phyloP scores from a whole-genome alignment of 2,329 filamentous ascomycete species.

The Tolypocladium ophioglossoides region DNA sequence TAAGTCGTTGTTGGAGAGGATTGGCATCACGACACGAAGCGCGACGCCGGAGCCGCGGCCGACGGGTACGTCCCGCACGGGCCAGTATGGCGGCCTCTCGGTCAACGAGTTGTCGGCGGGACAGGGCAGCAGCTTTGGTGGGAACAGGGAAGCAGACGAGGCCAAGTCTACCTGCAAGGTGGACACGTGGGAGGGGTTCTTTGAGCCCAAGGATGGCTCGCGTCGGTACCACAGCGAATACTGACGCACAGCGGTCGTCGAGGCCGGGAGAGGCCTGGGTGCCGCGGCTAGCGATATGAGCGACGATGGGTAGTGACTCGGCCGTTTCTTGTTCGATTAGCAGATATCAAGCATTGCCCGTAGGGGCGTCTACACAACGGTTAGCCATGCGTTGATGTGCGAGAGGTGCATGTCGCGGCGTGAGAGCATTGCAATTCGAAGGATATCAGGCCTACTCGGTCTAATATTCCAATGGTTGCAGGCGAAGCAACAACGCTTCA shows the following conservation, averaged over 20 bases:
- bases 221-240: constrained; percentile 1
- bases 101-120: background rate
- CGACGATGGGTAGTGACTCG: background rate
- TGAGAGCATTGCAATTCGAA: background rate
- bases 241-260: background rate
- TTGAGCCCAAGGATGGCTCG: background rate
- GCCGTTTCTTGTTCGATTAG: constrained; percentile 4
- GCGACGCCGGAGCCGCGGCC: background rate
- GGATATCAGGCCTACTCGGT: too few species aligned
- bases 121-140: background rate
- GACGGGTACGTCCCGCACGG: background rate
- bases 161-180: background rate
- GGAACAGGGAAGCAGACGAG: background rate
- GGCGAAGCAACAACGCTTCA: background rate
- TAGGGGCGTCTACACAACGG: background rate
- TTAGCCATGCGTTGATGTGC: background rate
- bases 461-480: background rate
- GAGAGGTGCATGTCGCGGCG: too few species aligned
- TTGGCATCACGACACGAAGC: constrained; percentile 2
- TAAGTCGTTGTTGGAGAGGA: constrained; percentile 8
- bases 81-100: background rate
- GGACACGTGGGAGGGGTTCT: constrained; percentile 8
- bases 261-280: background rate
- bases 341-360: constrained; percentile 2
- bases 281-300: constrained; percentile 1